These are phyloP conservation scores for Lipomyces chichibuensis DNA, from an alignment of 805 yeast species.

Conservation along the genomic window DNA sequence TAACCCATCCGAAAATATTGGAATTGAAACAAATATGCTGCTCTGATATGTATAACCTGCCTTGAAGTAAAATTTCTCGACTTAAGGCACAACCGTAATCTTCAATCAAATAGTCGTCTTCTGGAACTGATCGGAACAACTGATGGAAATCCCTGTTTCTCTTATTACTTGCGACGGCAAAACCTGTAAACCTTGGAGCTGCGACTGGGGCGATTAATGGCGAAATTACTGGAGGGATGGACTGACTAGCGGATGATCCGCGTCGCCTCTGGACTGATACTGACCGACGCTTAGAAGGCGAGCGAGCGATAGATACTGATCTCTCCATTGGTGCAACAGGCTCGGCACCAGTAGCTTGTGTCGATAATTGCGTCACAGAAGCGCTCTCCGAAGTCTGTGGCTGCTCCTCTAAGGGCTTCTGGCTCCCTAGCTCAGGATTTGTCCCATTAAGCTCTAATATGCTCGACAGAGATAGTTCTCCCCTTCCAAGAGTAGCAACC, in stretches of 20 bases:
- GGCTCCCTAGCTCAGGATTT: background rate
- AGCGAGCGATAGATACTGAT: slow-evolving; percentile 3
- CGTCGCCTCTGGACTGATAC: slow-evolving; percentile 21
- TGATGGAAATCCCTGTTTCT: slow-evolving; percentile 78
- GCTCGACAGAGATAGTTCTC: slow-evolving; percentile 41
- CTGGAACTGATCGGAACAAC: slow-evolving; percentile 67
- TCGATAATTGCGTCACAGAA: background rate
- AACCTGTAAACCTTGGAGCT: slow-evolving; percentile 34
- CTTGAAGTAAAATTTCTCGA: slow-evolving; percentile 84
- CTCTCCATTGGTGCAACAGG: background rate
- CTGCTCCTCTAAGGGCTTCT: background rate
- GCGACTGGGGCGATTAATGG: background rate
- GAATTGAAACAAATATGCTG: slow-evolving; percentile 83
- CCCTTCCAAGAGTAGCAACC: slow-evolving; percentile 42
- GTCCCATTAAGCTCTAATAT: slow-evolving; percentile 11
- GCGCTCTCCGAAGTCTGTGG: background rate
- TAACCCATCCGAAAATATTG: slow-evolving; percentile 86
- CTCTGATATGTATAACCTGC: slow-evolving; percentile 80
- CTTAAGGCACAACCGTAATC: slow-evolving; percentile 90
- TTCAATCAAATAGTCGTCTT: slow-evolving; percentile 72
- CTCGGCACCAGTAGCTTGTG: background rate
- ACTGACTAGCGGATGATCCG: slow-evolving; percentile 19
- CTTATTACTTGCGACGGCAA: slow-evolving; percentile 55
- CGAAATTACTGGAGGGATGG: background rate
- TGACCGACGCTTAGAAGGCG: slow-evolving; percentile 21